These are phyloP conservation scores for Juncus inflexus DNA, from an alignment of 176 grass and related monocot species.

Conservation along the genomic window DNA sequence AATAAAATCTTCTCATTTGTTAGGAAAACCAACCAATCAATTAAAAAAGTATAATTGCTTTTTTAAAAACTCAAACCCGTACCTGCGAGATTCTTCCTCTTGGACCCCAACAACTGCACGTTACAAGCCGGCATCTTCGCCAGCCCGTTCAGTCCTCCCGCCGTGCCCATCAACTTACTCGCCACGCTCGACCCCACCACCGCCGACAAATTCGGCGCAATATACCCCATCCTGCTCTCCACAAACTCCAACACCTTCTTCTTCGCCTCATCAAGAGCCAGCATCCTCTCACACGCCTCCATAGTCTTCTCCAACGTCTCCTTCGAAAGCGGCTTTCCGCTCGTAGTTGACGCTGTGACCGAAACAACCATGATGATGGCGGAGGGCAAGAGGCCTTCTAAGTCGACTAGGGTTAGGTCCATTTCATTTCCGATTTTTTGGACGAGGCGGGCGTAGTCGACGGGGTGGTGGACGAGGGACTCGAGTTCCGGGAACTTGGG, in stretches of 20 bases:
- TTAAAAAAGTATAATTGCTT: no score
- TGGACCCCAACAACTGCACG: slow-evolving; percentile 73
- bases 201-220: slow-evolving; percentile 83
- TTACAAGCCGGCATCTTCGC: slow-evolving; percentile 98
- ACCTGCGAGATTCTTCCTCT: slow-evolving; percentile 65
- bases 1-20: no score
- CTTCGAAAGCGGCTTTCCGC: slow-evolving; percentile 66
- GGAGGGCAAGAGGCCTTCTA: slow-evolving; percentile 85
- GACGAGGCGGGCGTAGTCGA: slow-evolving; percentile 87
- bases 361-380: slow-evolving; percentile 86
- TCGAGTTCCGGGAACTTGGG: slow-evolving; percentile 83
- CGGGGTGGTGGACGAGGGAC: slow-evolving; percentile 86
- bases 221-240: slow-evolving; percentile 79
- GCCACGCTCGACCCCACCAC: slow-evolving; percentile 79
- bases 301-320: slow-evolving; percentile 67
- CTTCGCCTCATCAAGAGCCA: slow-evolving; percentile 71
- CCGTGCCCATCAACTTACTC: slow-evolving; percentile 77
- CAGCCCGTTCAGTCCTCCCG: slow-evolving; percentile 68
- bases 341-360: slow-evolving; percentile 85
- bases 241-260: slow-evolving; percentile 94
- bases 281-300: slow-evolving; percentile 78
- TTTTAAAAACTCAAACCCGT: no score
- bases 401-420: slow-evolving; percentile 77
- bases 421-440: slow-evolving; percentile 92
- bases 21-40: no score